phyloP scores from a whole-genome alignment of 371 early-diverging fungal genomes.

The Mortierella sp. region DNA sequence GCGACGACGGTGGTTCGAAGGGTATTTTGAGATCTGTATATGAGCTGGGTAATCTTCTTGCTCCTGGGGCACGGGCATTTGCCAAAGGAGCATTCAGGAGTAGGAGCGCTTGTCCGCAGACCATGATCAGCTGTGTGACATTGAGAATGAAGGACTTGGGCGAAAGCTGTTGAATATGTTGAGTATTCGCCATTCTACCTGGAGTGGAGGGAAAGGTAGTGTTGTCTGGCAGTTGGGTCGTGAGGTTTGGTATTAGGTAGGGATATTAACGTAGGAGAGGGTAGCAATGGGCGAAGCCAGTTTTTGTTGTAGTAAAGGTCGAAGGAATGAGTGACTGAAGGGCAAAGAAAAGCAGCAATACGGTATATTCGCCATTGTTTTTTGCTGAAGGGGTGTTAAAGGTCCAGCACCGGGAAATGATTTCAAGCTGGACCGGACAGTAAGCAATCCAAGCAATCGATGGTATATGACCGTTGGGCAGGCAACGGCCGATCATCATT shows the following conservation, averaged over 20 bases:
- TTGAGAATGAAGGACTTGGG: not conserved
- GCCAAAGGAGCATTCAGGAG: not conserved
- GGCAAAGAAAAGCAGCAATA: not conserved
- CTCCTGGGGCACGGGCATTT: not conserved
- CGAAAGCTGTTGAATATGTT: not conserved
- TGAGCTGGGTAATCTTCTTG: conserved; percentile 13
- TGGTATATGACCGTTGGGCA: not conserved
- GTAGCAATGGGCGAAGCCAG: not conserved
- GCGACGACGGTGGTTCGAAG: not conserved
- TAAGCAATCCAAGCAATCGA: too few species aligned
- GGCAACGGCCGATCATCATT: not conserved
- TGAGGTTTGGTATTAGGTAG: not conserved
- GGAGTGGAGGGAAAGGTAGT: not conserved
- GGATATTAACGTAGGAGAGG: not conserved
- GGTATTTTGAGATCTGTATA: conserved; percentile 4
- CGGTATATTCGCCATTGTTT: not conserved
- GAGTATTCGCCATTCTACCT: not conserved
- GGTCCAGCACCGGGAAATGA: not conserved
- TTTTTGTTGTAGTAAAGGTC: not conserved
- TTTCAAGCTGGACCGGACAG: conserved; percentile 1
- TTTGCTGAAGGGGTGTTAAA: not conserved
- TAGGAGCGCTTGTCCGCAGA: not conserved
- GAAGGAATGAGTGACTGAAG: not conserved
- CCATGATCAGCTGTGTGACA: conserved; percentile 1
- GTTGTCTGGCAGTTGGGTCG: not conserved